Conservation (phyloP, 78 protist species). For the Chrysochromulina parva region DNA sequence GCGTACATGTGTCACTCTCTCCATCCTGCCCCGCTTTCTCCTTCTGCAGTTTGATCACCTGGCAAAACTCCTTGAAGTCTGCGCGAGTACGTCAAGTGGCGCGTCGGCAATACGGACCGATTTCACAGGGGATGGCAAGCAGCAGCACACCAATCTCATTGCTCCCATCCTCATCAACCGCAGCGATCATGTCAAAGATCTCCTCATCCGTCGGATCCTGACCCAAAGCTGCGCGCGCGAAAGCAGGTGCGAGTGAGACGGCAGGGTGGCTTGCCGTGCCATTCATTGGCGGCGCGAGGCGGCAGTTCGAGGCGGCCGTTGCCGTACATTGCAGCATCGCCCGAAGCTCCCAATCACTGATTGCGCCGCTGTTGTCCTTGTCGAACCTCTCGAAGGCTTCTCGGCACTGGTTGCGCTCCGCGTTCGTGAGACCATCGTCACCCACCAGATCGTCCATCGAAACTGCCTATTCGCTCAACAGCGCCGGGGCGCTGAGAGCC, state of each 20-base stretch:
- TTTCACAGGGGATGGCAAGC: background rate
- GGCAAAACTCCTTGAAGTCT: slow-evolving; percentile 18
- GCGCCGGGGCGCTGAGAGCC: too few species aligned
- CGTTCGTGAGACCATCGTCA: background rate
- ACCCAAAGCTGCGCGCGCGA: slow-evolving; percentile 35
- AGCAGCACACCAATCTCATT: background rate
- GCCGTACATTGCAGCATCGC: slow-evolving; percentile 10
- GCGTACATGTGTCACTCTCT: slow-evolving; percentile 5
- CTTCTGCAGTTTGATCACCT: slow-evolving; percentile 10
- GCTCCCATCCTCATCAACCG: slow-evolving; percentile 29
- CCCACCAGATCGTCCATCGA: background rate
- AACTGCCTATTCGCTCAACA: too few species aligned
- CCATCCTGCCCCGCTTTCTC: background rate
- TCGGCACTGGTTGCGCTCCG: slow-evolving; percentile 26
- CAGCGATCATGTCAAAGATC: slow-evolving; percentile 30
- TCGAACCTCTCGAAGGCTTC: slow-evolving; percentile 22
- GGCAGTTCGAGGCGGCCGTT: background rate
- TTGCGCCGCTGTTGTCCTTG: slow-evolving; percentile 6
- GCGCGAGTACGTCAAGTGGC: background rate
- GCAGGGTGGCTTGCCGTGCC: background rate
- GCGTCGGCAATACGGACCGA: background rate
- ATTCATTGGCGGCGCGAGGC: background rate
- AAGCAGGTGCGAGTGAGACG: background rate
- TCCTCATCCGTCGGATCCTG: slow-evolving; percentile 28
- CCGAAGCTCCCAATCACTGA: slow-evolving; percentile 19